Evolutionary conservation across 2,329 filamentous ascomycete genomes (phyloP).

Genomic region (Rhinocladiella mackenziei): DNA sequence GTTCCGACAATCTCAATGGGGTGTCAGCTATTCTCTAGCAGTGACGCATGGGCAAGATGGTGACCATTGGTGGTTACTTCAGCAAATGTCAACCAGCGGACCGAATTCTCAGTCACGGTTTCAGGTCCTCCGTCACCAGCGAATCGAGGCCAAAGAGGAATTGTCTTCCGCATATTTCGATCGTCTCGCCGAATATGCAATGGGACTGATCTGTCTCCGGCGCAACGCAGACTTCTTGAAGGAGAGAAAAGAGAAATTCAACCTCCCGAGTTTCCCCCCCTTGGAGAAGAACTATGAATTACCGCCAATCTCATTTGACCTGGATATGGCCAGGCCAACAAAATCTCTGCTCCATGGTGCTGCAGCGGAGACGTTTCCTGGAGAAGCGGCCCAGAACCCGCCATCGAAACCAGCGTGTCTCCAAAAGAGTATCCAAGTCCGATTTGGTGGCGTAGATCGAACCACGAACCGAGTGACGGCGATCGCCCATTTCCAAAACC

Average conservation of each 20-base stretch:
- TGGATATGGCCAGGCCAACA: constrained; percentile 13
- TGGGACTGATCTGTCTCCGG: constrained; percentile 21
- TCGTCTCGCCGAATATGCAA: constrained; percentile 21
- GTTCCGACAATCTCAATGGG: constrained; percentile 70
- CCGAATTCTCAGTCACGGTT: constrained; percentile 8
- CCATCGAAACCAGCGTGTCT: not conserved
- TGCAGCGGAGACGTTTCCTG: not conserved
- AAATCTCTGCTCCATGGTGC: not conserved
- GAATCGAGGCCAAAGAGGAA: constrained; percentile 19
- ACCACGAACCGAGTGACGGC: constrained; percentile 5
- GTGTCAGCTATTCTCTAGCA: constrained; percentile 66
- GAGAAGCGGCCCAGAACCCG: not conserved
- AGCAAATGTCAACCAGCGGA: constrained; percentile 14
- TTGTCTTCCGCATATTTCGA: constrained; percentile 24
- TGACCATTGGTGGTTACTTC: constrained; percentile 73
- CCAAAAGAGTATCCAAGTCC: constrained; percentile 15
- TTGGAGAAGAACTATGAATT: constrained; percentile 16
- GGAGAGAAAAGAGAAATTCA: constrained; percentile 12
- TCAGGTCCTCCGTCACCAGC: constrained; percentile 16
- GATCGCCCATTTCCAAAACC: constrained; percentile 15
- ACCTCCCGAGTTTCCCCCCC: constrained; percentile 16
- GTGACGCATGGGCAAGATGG: constrained; percentile 67
- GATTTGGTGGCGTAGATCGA: constrained; percentile 20
- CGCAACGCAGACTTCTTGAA: constrained; percentile 20
- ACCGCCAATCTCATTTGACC: constrained; percentile 18